phyloP scores from a whole-genome alignment of 2,329 filamentous ascomycete genomes.

The Cercospora sp. region DNA sequence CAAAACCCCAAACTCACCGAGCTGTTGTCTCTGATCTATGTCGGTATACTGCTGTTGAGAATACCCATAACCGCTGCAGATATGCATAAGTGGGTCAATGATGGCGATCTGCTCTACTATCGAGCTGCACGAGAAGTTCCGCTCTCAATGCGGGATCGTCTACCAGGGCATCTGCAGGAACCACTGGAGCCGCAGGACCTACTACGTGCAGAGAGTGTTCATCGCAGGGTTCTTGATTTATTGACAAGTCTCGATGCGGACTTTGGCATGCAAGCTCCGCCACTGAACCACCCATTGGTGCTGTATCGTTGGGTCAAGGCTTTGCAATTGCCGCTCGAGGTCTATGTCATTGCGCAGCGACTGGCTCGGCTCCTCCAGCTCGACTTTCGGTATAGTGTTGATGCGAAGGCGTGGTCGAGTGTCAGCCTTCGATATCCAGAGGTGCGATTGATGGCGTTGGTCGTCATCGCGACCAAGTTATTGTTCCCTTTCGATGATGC shows the following conservation, averaged over 20 bases:
- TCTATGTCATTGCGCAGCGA: constrained; percentile 60
- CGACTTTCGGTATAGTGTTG: constrained; percentile 55
- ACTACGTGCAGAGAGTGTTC: constrained; percentile 59
- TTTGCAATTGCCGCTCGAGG: constrained; percentile 73
- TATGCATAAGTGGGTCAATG: constrained; percentile 65
- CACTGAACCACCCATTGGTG: constrained; percentile 68
- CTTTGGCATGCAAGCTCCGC: constrained; percentile 70
- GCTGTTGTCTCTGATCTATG: constrained; percentile 74
- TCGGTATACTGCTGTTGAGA: constrained; percentile 73
- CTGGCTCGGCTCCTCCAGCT: constrained; percentile 56
- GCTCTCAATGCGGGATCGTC: constrained; percentile 62
- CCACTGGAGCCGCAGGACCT: constrained; percentile 57
- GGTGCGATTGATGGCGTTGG: constrained; percentile 66
- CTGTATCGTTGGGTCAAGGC: constrained; percentile 69
- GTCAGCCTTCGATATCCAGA: constrained; percentile 68
- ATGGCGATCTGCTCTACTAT: constrained; percentile 70
- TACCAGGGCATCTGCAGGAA: constrained; percentile 63
- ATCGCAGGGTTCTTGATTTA: constrained; percentile 63
- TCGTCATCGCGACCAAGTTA: constrained; percentile 77
- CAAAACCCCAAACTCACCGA: constrained; percentile 68
- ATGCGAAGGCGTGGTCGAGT: constrained; percentile 41
- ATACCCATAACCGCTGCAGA: constrained; percentile 76
- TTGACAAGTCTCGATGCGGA: constrained; percentile 65
- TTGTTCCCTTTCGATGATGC: constrained; percentile 71
- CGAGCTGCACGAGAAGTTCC: constrained; percentile 62